Evolutionary conservation across 352 stramenopile species (phyloP).

Genomic region (Plasmopara muralis): DNA sequence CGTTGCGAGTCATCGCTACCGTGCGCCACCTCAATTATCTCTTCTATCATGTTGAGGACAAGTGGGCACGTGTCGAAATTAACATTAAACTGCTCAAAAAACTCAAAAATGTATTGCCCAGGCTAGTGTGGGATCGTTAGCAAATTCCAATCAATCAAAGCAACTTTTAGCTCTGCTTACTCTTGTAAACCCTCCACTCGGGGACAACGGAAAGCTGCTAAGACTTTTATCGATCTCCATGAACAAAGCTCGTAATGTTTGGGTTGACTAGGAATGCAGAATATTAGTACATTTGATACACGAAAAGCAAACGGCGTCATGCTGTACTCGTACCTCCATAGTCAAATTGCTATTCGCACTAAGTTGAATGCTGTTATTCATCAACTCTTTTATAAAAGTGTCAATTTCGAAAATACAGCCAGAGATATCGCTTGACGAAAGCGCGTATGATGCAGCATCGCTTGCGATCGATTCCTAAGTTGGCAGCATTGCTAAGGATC

Average conservation of each 20-base stretch:
- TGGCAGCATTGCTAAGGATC: slow-evolving; percentile 1
- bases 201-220: slow-evolving; percentile 66
- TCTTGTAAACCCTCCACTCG: slow-evolving; percentile 75
- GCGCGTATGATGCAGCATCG: slow-evolving; percentile 94
- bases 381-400: slow-evolving; percentile 66
- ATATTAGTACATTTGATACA: neutral
- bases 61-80: slow-evolving; percentile 85
- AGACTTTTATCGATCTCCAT: slow-evolving; percentile 83
- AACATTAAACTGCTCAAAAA: slow-evolving; percentile 87
- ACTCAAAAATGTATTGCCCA: slow-evolving; percentile 87
- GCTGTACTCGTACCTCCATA: slow-evolving; percentile 37
- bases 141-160: neutral
- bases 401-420: slow-evolving; percentile 92
- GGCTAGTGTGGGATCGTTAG: slow-evolving; percentile 26
- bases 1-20: slow-evolving; percentile 57
- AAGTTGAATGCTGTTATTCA: slow-evolving; percentile 51
- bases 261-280: slow-evolving; percentile 39
- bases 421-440: slow-evolving; percentile 92
- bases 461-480: slow-evolving; percentile 81
- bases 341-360: slow-evolving; percentile 45
- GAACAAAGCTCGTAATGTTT: slow-evolving; percentile 75
- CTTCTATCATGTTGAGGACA: slow-evolving; percentile 82
- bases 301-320: neutral
- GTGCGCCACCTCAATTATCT: slow-evolving; percentile 82
- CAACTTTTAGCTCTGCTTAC: slow-evolving; percentile 13